Base-by-base conservation (phyloP, 2,329 filamentous ascomycete genomes). In the Talaromyces sp. region DNA sequence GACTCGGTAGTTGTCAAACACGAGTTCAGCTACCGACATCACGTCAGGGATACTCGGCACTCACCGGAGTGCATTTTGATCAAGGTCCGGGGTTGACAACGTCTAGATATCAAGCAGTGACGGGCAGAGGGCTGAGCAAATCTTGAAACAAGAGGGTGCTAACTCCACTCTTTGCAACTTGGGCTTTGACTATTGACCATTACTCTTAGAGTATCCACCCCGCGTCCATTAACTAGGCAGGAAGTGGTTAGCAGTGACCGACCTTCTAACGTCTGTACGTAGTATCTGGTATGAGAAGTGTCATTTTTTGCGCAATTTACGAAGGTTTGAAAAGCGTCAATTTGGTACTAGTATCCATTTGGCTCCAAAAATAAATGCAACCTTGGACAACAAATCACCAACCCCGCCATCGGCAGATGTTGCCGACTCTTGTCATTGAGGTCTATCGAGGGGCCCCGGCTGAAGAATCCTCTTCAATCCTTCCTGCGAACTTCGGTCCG, bases 301-400 rank as follows among this genome's bases (percentile, higher is more conserved):
- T n/a, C n/a, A n/a, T n/a, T n/a, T n/a, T n/a, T 8, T 21, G 23
- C 28, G 50, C 50, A 54, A 54, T 54, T 54, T 35, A 54, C 31
- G 50, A 54, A 54, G 50, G 50, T 54, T 54, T 54, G 50, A 37
- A 54, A 35, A 54, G 48, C 50, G 18, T 54, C 50, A 35, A 23
- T 3, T 28, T 3, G 28, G n/a, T 54, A 35, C 50, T 54, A 35
- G 31, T 33, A 14, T 21, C 50, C 12, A 35, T 54, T n/a, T 35
- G 50, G 31, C 50, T 54, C 50, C n/a, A 14, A 37, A 21, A 14
- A 50, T n/a, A 54, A 54, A 54, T 54, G 50, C 50, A 54, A 54
- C 50, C 28, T 35, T 54, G 28, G 31, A 35, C 48, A 52, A 54
- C 50, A 54, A 35, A 54, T 54, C 50, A 35, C 14, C 28, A 54